phyloP scores from a whole-genome alignment of 176 grass and related monocot species.

The Rhipidocladum racemiflorum region DNA sequence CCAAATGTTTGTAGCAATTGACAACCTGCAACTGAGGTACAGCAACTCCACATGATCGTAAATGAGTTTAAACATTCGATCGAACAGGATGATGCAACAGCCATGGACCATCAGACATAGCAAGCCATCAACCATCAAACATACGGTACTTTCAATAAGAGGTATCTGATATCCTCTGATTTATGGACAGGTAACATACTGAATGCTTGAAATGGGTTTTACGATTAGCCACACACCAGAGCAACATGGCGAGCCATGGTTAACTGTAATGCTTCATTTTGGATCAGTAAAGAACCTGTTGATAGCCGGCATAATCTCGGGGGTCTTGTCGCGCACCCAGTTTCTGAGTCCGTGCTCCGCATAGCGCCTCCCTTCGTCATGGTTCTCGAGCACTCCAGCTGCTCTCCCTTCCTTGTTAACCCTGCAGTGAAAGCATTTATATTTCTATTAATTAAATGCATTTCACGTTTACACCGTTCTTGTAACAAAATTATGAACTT shows the following conservation, averaged over 20 bases:
- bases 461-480: not conserved
- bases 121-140: constrained; percentile 15
- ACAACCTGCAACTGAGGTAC: not conserved
- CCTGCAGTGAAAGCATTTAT: constrained; percentile 36
- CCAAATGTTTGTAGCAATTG: not conserved
- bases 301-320: constrained; percentile 69
- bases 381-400: constrained; percentile 73
- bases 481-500: not conserved
- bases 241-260: not conserved
- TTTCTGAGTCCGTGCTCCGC: constrained; percentile 58
- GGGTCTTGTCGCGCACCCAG: constrained; percentile 61
- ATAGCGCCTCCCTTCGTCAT: constrained; percentile 66
- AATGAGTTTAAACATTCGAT: not conserved
- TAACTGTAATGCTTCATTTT: constrained; percentile 41
- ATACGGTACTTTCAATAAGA: constrained; percentile 15
- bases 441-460: not conserved
- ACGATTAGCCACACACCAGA: not conserved
- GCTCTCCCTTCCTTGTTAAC: constrained; percentile 69
- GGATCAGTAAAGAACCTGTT: constrained; percentile 80
- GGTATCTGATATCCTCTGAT: constrained; percentile 10
- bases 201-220: constrained; percentile 10
- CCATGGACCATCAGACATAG: constrained; percentile 11
- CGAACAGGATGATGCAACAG: not conserved
- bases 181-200: constrained; percentile 31
- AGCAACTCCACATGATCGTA: not conserved